Base-by-base conservation (phyloP, 208 protist species). In the Trypanosoma scelopori region DNA sequence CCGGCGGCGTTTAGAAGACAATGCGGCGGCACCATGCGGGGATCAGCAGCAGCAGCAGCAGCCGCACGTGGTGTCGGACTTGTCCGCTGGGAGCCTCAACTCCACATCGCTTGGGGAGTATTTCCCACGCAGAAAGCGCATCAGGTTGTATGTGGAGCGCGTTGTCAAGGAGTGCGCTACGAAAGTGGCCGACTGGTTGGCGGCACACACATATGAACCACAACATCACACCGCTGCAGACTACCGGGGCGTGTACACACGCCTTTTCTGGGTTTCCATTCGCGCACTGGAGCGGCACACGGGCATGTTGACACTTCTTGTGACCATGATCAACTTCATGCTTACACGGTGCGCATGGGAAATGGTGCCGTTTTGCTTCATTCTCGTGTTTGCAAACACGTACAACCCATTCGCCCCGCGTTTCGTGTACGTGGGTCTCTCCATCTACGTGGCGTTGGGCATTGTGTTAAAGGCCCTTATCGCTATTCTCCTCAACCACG, bases 321-420 rank as follows among this genome's bases (percentile, higher is more conserved):
- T 66, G 23, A 53, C 66, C 15, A 52, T 82, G 42, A 55, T 48
- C 30, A 78, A 84, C 57, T 68, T 77, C 46, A 65, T 89, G 43
- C 25, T 81, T n/a, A 84, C 79, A 16, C 68, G 67, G 35, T 76
- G 71, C 41, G 11, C 79, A 32, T 89, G 78, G 73, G 82, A 89
- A 51, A 47, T 85, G 1, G 0, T 70, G 3, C 76, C 71, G 1
- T 75, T 85, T 32, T 76, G 57, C 42, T 78, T 80, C 53, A 56
- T 84, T 20, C 60, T 89, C 23, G 56, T 79, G 11, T 57, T 89
- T 20, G 79, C 69, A 25, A 79, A 79, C 25, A 59, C 71, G 41
- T 85, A 76, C 52, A 60, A 85, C 46, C 82, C 82, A 0, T 69
- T 78, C 55, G 60, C 82, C 1, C 82, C 82, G 11, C 76, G 69